A percentile compares a stretch with the other conserved stretches of the same genome.
phyloP scores from a whole-genome alignment of 2,329 filamentous ascomycete species.

The Phaeoacremonium minimum region DNA sequence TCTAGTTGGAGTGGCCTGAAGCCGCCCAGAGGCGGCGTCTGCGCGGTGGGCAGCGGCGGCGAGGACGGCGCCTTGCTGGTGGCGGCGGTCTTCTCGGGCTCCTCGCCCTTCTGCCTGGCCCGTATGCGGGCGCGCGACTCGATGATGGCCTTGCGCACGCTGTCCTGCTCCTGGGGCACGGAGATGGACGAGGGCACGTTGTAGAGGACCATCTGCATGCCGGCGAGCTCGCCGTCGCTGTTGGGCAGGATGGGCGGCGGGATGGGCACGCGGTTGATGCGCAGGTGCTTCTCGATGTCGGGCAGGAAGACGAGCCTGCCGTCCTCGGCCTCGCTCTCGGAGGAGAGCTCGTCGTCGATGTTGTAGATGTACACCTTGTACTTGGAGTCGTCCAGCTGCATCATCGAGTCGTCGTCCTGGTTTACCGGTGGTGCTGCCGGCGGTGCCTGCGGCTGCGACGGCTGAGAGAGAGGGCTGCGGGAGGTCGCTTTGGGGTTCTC shows the following conservation, averaged over 20 bases:
- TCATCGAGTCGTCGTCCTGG: slow-evolving; percentile 61
- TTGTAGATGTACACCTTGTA: slow-evolving; percentile 89
- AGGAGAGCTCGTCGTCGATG: slow-evolving; percentile 79
- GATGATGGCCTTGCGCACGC: slow-evolving; percentile 76
- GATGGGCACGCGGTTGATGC: slow-evolving; percentile 65
- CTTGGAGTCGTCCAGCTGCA: slow-evolving; percentile 84
- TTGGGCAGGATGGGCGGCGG: slow-evolving; percentile 60
- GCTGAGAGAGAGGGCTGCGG: slow-evolving; percentile 11
- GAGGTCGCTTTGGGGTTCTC: slow-evolving; percentile 35
- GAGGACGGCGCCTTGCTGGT: slow-evolving; percentile 1
- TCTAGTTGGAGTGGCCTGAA: neutral
- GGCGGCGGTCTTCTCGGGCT: neutral
- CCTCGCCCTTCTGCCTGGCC: slow-evolving; percentile 46
- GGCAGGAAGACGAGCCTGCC: slow-evolving; percentile 73
- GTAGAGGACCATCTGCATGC: slow-evolving; percentile 80
- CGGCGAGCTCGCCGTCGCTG: slow-evolving; percentile 48
- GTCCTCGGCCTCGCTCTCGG: slow-evolving; percentile 53
- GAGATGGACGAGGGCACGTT: slow-evolving; percentile 71
- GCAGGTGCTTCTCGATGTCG: slow-evolving; percentile 79
- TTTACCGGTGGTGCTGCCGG: slow-evolving; percentile 9
- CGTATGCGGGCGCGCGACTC: slow-evolving; percentile 69
- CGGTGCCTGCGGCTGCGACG: slow-evolving; percentile 11
- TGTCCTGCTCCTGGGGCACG: slow-evolving; percentile 70
- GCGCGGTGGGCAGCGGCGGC: neutral
- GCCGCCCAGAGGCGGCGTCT: neutral